phyloP scores from a whole-genome alignment of 306 rosid genomes.

The Cucumis hystrix region DNA sequence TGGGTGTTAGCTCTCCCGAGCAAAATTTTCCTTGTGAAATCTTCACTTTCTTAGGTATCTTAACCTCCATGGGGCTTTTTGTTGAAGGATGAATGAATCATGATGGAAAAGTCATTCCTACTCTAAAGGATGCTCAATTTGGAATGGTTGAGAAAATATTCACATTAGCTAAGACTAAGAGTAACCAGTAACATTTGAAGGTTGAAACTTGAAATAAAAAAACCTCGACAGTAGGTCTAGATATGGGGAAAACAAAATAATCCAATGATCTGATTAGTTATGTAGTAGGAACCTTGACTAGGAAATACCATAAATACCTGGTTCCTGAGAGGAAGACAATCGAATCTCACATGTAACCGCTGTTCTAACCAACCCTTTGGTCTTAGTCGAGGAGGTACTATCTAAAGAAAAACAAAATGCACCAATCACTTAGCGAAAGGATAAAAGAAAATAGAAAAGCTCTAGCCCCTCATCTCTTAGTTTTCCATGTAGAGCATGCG shows the following conservation, averaged over 20 bases:
- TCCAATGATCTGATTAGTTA: not conserved
- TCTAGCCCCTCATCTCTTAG: no score
- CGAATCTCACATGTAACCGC: not conserved
- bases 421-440: not conserved
- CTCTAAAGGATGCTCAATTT: not conserved
- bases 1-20: no score
- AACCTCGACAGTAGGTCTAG: not conserved
- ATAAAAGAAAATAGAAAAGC: not conserved
- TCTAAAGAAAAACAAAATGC: not conserved
- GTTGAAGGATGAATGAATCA: not conserved
- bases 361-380: no score
- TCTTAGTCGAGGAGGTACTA: not conserved
- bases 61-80: not conserved
- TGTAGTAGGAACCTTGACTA: not conserved
- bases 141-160: not conserved
- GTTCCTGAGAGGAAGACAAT: not conserved
- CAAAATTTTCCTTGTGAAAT: no score
- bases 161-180: not conserved
- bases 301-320: not conserved
- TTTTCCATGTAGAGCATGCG: no score
- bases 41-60: no score
- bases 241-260: not conserved
- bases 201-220: not conserved
- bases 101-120: not conserved
- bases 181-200: not conserved